Evolutionary conservation across 371 early-diverging fungal genomes (phyloP).

Genomic region (Syncephalis plumigaleata): DNA sequence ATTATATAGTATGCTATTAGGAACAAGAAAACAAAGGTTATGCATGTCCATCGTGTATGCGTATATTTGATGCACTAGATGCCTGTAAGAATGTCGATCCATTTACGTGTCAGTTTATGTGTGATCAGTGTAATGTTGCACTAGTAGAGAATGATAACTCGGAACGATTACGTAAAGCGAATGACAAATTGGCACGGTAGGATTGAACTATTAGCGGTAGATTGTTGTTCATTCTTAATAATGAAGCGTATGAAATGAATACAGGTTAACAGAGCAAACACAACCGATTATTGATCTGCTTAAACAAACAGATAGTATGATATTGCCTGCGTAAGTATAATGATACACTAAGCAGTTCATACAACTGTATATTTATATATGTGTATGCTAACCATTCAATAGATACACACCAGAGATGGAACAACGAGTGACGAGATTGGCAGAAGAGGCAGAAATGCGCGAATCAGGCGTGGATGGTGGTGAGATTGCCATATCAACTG

Average conservation of each 20-base stretch:
- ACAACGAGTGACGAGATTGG: background rate
- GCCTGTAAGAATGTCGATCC: conserved; percentile 28
- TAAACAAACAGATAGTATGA: conserved; percentile 59
- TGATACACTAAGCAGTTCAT: background rate
- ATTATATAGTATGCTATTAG: conserved; percentile 6
- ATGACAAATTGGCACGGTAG: conserved; percentile 15
- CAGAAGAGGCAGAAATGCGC: background rate
- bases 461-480: background rate
- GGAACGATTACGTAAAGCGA: conserved; percentile 29
- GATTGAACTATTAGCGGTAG: background rate
- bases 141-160: conserved; percentile 46
- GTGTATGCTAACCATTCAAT: background rate
- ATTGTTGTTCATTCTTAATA: background rate
- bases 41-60: conserved; percentile 37
- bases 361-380: background rate
- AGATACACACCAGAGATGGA: background rate
- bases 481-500: conserved; percentile 1
- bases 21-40: conserved; percentile 59
- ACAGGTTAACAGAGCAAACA: conserved; percentile 55
- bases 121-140: conserved; percentile 35
- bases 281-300: conserved; percentile 64
- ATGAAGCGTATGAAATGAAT: conserved; percentile 6
- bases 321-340: conserved; percentile 35
- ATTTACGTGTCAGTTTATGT: conserved; percentile 27
- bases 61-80: conserved; percentile 33